Conservation (phyloP, 768 basidiomycete genomes). For the Glaciozyma martinii region DNA sequence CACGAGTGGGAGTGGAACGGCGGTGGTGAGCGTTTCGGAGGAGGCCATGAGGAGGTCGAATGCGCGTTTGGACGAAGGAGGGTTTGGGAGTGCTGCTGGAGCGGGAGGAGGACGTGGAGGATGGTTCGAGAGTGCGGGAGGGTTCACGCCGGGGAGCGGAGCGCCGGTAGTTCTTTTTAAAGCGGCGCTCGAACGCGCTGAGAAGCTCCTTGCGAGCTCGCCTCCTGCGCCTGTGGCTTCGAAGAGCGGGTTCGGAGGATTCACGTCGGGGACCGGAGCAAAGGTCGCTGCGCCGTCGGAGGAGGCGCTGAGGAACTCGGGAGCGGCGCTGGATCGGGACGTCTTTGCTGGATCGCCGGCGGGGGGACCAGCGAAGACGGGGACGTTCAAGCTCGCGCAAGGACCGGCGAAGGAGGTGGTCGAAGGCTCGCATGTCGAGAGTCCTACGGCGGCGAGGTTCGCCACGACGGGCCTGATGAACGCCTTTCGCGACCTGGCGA, state of each 20-base stretch:
- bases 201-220: not conserved
- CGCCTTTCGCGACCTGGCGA: not conserved
- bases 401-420: not conserved
- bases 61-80: not conserved
- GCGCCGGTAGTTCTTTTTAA: not conserved
- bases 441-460: not conserved
- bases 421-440: not conserved
- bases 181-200: not conserved
- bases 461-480: not conserved
- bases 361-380: not conserved
- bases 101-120: too few species aligned
- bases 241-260: not conserved
- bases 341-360: conserved; percentile 4
- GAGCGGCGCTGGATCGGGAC: not conserved
- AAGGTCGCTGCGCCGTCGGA: conserved; percentile 5
- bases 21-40: not conserved
- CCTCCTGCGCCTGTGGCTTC: not conserved
- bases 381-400: not conserved
- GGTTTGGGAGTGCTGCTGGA: not conserved
- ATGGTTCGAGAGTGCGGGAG: not conserved
- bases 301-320: not conserved
- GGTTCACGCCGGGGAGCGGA: not conserved
- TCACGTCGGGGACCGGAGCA: conserved; percentile 11
- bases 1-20: not conserved
- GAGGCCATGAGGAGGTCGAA: not conserved